Percentiles rank a stretch among this genome's conserved stretches.
Conservation (phyloP, 2,329 filamentous ascomycete genomes). For the Fusarium sulawesiense region DNA sequence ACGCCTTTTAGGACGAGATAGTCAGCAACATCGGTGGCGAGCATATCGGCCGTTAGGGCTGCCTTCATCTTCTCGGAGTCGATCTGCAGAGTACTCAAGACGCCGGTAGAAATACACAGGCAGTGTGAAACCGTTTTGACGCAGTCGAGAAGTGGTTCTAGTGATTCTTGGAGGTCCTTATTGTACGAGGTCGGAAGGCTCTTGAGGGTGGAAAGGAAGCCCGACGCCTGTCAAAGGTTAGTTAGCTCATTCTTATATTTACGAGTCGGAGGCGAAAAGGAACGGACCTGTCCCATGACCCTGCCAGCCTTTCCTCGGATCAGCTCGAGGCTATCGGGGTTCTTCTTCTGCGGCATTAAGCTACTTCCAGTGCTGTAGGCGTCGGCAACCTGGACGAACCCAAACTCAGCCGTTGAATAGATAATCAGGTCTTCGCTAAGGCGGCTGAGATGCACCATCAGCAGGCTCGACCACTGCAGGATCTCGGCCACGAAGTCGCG, state of each 20-base stretch:
- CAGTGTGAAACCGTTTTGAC: neutral
- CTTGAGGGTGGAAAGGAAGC: neutral
- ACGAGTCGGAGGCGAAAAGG: neutral
- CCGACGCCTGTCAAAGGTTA: neutral
- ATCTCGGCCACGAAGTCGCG: neutral
- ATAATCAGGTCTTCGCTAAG: neutral
- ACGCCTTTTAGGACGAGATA: neutral
- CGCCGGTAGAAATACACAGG: neutral
- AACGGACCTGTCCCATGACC: neutral
- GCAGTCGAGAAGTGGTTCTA: neutral
- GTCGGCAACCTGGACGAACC: neutral
- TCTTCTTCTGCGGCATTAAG: neutral
- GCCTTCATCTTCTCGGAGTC: neutral
- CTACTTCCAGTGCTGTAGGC: neutral
- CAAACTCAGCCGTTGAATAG: neutral
- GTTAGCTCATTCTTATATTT: neutral
- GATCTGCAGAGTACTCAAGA: neutral
- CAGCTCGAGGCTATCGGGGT: neutral
- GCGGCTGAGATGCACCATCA: neutral
- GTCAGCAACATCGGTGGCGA: neutral
- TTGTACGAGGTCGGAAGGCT: neutral
- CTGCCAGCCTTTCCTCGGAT: neutral
- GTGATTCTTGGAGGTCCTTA: neutral
- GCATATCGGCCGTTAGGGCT: neutral
- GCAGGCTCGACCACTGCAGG: neutral